These are phyloP conservation scores for Colletotrichum cuscutae DNA, from an alignment of 2,329 filamentous ascomycete genomes.

Conservation along the genomic window DNA sequence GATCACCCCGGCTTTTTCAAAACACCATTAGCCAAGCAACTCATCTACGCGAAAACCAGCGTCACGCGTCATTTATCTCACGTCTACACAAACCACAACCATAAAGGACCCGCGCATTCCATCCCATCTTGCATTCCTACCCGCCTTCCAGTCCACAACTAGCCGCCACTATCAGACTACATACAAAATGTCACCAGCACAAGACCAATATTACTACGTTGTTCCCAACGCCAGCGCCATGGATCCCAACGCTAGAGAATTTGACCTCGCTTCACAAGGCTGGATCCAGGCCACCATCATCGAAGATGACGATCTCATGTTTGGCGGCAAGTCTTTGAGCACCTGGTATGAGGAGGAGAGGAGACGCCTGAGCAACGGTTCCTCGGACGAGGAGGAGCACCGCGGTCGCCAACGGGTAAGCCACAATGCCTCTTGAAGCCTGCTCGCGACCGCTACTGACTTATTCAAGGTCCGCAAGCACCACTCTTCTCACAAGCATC, in stretches of 20 bases:
- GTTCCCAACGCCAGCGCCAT: conserved; percentile 46
- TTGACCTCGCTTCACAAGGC: conserved; percentile 46
- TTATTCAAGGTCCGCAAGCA: conserved; percentile 32
- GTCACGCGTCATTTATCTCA: conserved; percentile 8
- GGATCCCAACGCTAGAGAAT: conserved; percentile 46
- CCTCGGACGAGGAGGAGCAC: conserved; percentile 51
- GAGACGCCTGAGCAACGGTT: conserved; percentile 51
- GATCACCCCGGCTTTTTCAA: conserved; percentile 25
- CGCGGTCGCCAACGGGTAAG: conserved; percentile 52
- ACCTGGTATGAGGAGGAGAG: conserved; percentile 71
- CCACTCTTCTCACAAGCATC: conserved; percentile 32
- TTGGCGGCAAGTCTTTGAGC: conserved; percentile 68
- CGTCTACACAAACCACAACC: conserved; percentile 7
- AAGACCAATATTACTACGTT: conserved; percentile 40
- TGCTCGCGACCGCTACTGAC: conserved; percentile 5
- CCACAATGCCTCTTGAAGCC: not conserved
- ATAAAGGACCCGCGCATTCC: conserved; percentile 27
- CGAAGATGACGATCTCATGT: conserved; percentile 70
- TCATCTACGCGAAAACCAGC: conserved; percentile 23
- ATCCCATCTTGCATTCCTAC: conserved; percentile 8
- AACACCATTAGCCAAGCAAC: conserved; percentile 19
- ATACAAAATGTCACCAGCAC: conserved; percentile 29
- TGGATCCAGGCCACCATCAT: conserved; percentile 68
- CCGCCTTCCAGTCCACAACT: not conserved
- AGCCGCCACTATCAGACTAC: conserved; percentile 13